These are phyloP conservation scores for Aureobasidium sp. DNA, from an alignment of 2,329 filamentous ascomycete species.

Conservation along the genomic window DNA sequence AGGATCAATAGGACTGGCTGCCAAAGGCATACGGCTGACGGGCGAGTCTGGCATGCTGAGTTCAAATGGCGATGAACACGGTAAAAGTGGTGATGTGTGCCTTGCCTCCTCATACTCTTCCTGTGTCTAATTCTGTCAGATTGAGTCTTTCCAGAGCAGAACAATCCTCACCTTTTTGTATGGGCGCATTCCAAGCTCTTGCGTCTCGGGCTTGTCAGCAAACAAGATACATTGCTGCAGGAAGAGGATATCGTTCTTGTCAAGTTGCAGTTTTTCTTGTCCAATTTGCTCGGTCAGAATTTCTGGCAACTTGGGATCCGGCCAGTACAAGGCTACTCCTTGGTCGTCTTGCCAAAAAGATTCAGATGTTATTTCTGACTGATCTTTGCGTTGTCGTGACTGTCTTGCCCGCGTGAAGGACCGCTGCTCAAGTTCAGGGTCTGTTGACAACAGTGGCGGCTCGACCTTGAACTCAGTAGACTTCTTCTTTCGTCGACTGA, in stretches of 20 bases:
- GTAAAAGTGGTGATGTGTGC: neutral
- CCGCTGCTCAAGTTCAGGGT: constrained; percentile 36
- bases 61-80: neutral
- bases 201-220: neutral
- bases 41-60: constrained; percentile 3
- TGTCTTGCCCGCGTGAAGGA: constrained; percentile 26
- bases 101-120: neutral
- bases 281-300: constrained; percentile 23
- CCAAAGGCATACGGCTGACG: neutral
- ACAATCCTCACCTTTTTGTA: neutral
- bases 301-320: constrained; percentile 27
- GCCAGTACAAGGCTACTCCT: constrained; percentile 32
- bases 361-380: constrained; percentile 30
- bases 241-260: constrained; percentile 25
- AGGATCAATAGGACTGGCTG: constrained; percentile 1
- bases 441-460: constrained; percentile 35
- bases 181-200: neutral
- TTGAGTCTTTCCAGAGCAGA: neutral
- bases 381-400: constrained; percentile 6
- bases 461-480: constrained; percentile 32
- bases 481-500: neutral
- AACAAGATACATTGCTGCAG: neutral
- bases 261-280: constrained; percentile 31
- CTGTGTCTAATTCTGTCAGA: neutral
- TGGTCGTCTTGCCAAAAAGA: constrained; percentile 35